Percentiles rank a stretch among this genome's conserved stretches.
phyloP scores from a whole-genome alignment of 176 grass and related monocot species.

The Themeda triandra region DNA sequence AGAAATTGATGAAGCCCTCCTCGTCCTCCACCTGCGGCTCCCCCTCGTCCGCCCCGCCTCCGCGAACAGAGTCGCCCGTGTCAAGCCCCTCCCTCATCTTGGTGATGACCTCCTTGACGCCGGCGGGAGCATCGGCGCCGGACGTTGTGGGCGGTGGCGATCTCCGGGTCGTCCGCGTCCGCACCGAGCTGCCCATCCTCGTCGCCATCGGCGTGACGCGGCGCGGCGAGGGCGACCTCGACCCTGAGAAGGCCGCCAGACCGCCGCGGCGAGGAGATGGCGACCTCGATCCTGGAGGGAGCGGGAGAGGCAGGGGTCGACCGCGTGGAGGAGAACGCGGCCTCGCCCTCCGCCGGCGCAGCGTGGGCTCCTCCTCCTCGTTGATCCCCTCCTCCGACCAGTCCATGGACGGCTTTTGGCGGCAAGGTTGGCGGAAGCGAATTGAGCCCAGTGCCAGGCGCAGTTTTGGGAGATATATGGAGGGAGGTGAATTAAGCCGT shows the following conservation, averaged over 20 bases:
- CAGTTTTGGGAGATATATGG: background rate
- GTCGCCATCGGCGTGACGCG: background rate
- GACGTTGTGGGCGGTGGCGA: background rate
- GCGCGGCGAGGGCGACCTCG: no score
- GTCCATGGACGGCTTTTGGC: slow-evolving; percentile 40
- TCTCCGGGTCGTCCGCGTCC: slow-evolving; percentile 20
- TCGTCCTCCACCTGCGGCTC: background rate
- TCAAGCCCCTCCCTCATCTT: background rate
- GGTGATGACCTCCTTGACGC: slow-evolving; percentile 19
- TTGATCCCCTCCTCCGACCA: slow-evolving; percentile 10
- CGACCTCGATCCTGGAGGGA: background rate
- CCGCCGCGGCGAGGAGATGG: background rate
- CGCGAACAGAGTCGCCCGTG: background rate
- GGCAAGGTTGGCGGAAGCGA: slow-evolving; percentile 3
- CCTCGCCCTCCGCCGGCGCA: background rate
- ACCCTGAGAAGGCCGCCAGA: background rate
- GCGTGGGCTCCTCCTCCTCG: background rate
- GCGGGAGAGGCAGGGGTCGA: background rate
- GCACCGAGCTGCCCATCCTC: slow-evolving; percentile 13
- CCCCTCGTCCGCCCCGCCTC: background rate
- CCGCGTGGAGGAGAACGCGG: background rate
- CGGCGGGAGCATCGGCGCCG: background rate
- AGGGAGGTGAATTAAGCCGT: background rate
- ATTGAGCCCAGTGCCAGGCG: background rate
- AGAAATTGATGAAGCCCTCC: slow-evolving; percentile 17